phyloP scores from a whole-genome alignment of 2,329 filamentous ascomycete genomes.

The Bipolaris zeicola region DNA sequence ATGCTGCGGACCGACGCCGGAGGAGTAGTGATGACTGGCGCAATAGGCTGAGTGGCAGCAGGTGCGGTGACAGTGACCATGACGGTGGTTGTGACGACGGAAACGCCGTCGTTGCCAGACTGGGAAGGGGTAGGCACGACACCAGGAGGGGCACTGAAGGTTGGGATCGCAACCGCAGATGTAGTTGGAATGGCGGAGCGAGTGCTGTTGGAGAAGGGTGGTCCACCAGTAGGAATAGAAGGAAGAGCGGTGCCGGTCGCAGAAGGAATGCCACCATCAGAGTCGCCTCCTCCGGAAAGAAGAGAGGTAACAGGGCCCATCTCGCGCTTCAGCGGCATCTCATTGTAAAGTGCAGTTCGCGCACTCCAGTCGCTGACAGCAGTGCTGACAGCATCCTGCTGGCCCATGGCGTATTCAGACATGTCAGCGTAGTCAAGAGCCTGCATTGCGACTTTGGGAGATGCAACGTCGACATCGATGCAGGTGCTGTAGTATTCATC shows the following conservation, averaged over 20 bases:
- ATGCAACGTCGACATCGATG: slow-evolving; percentile 57
- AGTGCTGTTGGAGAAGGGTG: neutral
- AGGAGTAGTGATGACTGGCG: slow-evolving; percentile 4
- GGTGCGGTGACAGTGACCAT: slow-evolving; percentile 24
- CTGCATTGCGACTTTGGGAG: slow-evolving; percentile 35
- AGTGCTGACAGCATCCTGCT: slow-evolving; percentile 51
- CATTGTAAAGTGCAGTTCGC: slow-evolving; percentile 48
- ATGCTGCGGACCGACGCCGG: slow-evolving; percentile 7
- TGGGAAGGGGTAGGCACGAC: slow-evolving; percentile 11
- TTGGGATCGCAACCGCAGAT: slow-evolving; percentile 22
- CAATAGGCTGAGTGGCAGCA: slow-evolving; percentile 6
- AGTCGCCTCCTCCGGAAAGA: slow-evolving; percentile 13
- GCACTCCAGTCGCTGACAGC: slow-evolving; percentile 49
- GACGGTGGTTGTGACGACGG: slow-evolving; percentile 36
- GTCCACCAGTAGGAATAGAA: neutral
- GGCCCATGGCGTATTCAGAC: slow-evolving; percentile 34
- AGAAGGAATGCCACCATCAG: slow-evolving; percentile 1
- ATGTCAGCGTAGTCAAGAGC: slow-evolving; percentile 12
- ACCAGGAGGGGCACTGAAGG: slow-evolving; percentile 23
- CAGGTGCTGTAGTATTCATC: slow-evolving; percentile 66
- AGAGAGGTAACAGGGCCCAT: slow-evolving; percentile 33
- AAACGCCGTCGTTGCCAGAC: slow-evolving; percentile 14
- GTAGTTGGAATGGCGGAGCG: slow-evolving; percentile 5
- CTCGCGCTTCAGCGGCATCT: slow-evolving; percentile 32
- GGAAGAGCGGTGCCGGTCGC: slow-evolving; percentile 5